Evolutionary conservation across 2,329 filamentous ascomycete species (phyloP).

Genomic region (Colletotrichum sp.): DNA sequence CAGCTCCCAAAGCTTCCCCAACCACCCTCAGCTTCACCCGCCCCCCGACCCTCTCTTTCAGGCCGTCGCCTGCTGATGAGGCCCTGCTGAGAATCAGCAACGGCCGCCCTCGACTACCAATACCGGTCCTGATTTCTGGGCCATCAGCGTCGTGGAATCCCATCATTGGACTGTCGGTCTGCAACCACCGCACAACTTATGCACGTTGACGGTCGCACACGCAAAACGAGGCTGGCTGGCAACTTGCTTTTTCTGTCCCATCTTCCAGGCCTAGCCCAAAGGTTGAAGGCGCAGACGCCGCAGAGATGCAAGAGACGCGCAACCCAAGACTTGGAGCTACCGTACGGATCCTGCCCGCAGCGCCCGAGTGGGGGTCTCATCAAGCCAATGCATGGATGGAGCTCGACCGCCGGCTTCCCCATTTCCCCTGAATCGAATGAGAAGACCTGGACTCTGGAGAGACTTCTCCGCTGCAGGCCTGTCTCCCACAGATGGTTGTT

Average conservation of each 20-base stretch:
- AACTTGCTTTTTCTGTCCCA: not conserved
- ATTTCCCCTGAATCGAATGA: not conserved
- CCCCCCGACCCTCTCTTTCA: not conserved
- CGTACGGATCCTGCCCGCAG: conserved; percentile 14
- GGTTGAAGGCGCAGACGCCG: not conserved
- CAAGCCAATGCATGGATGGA: conserved; percentile 3
- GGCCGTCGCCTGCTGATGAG: not conserved
- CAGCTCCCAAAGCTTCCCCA: conserved; percentile 8
- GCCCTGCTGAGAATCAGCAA: not conserved
- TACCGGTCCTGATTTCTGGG: conserved; percentile 4
- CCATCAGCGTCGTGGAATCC: conserved; percentile 34
- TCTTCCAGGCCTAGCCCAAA: not conserved
- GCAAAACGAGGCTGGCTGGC: conserved; percentile 18
- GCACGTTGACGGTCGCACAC: conserved; percentile 17
- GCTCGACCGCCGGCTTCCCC: not conserved
- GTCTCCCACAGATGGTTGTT: not conserved
- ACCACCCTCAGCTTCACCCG: conserved; percentile 13
- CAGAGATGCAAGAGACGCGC: not conserved
- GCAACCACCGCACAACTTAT: conserved; percentile 16
- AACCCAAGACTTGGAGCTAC: not conserved
- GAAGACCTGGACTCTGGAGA: not conserved
- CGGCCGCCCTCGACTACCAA: not conserved
- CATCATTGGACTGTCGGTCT: conserved; percentile 26
- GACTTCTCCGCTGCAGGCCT: not conserved
- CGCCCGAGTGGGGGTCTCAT: not conserved